These are phyloP conservation scores for Silene noctiflora DNA, from an alignment of 179 eudicot species.

Conservation along the genomic window DNA sequence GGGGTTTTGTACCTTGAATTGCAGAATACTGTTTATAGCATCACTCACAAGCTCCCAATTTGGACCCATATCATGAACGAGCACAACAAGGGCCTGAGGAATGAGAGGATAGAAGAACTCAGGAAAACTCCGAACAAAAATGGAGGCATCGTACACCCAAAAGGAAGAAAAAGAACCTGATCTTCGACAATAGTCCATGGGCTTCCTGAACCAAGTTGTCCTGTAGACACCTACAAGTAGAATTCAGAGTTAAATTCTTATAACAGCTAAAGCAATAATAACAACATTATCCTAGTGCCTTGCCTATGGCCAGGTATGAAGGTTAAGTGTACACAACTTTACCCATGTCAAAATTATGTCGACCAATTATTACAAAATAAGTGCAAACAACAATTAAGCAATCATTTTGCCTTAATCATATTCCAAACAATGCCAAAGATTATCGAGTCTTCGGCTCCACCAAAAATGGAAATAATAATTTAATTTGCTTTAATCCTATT, in stretches of 20 bases:
- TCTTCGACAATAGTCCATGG: slow-evolving; percentile 90
- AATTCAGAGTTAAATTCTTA: slow-evolving; percentile 8
- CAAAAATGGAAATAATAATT: not conserved
- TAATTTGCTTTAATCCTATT: not conserved
- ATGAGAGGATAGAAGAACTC: slow-evolving; percentile 14
- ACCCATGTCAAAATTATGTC: not conserved
- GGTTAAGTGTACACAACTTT: not conserved
- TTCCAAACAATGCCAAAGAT: not conserved
- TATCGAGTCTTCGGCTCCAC: not conserved
- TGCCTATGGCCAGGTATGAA: not conserved
- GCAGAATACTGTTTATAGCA: slow-evolving; percentile 79
- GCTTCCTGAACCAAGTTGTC: slow-evolving; percentile 69
- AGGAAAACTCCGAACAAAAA: slow-evolving; percentile 18
- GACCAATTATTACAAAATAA: not conserved
- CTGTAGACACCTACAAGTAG: slow-evolving; percentile 55
- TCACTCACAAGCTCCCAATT: slow-evolving; percentile 97
- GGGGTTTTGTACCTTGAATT: slow-evolving; percentile 63
- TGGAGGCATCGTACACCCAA: not conserved
- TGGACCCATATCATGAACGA: slow-evolving; percentile 98
- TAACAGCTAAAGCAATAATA: not conserved
- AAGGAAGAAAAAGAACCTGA: slow-evolving; percentile 48
- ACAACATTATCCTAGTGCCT: not conserved
- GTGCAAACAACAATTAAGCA: not conserved
- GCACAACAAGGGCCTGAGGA: slow-evolving; percentile 89
- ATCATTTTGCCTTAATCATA: not conserved